Evolutionary conservation across 257 asterid species (phyloP), one percentile per base, ranked within the genome.

Genomic region (Marsdenia floribunda): DNA sequence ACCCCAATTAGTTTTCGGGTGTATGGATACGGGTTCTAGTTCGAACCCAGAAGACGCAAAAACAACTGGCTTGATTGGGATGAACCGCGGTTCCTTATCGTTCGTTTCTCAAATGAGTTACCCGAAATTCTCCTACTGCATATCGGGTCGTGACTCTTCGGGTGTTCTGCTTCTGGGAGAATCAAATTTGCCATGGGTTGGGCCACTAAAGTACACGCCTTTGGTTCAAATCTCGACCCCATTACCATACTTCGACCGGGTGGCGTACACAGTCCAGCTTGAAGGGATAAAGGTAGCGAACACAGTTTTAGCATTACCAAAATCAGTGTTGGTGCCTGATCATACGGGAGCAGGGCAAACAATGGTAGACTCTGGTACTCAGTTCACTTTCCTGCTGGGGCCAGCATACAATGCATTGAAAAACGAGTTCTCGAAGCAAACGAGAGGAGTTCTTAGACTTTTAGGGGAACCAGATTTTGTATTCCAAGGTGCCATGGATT

Each of bases 291-390:
- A 86, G 72, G 96, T 92, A 10, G 64, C 82, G 54, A 66, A 78
- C 5, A 83, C 83, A 46, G 58, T 87, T 14, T 83, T 92, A 29
- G 82, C 84, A 0, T 21, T 92, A 19, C 93, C 93, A 11, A 83
- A 83, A 38, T 82, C 96, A 24, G 70, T 83, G 0, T 82, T 67
- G 70, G 88, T 71, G 11, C 96, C 96, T 3, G 93, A 92, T 64
- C 96, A 92, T 72, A 92, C 96, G 29, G 97, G 97, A 0, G 97
- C 96, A 55, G 97, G 97, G 6, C 97, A 92, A 52, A 90, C 97
- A 18, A 92, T 87, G 91, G 91, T 92, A 9, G 96, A 92, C 54
- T 90, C 97, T 22, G 97, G 96, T n/a, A 92, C 97, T 11, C 96
- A 92, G 74, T 90, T 88, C 81, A 91, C 89, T 0, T 87, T 86